phyloP scores from a whole-genome alignment of 208 protist genomes.

The Borovskyia barvae region DNA sequence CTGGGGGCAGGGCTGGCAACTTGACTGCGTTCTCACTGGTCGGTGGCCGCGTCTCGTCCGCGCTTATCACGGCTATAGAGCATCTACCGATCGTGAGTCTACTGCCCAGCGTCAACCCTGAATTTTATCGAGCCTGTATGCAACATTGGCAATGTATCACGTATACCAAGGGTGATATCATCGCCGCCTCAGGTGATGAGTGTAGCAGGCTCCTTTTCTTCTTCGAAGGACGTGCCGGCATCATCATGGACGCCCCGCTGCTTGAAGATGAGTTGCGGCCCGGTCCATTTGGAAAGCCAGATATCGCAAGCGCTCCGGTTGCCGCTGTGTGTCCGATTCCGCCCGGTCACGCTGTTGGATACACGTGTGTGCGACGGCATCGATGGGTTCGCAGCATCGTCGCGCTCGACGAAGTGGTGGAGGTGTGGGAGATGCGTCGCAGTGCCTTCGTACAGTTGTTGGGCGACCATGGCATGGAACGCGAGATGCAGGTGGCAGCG shows the following conservation, averaged over 20 bases:
- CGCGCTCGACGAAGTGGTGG: constrained; percentile 51
- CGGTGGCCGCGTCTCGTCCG: constrained; percentile 32
- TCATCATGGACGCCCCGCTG: constrained; percentile 41
- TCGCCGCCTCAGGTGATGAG: constrained; percentile 61
- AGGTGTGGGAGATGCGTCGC: constrained; percentile 78
- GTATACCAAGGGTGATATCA: constrained; percentile 43
- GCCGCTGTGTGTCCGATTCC: constrained; percentile 32
- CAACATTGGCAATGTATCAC: constrained; percentile 43
- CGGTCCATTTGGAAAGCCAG: constrained; percentile 6
- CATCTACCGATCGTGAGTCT: constrained; percentile 49
- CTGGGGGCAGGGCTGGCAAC: background rate
- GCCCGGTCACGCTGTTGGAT: constrained; percentile 56
- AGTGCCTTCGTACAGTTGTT: constrained; percentile 57
- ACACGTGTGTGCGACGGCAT: constrained; percentile 78
- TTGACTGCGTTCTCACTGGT: background rate
- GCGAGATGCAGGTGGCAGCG: constrained; percentile 42
- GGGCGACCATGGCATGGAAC: constrained; percentile 46
- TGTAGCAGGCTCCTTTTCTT: constrained; percentile 77
- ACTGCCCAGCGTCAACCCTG: constrained; percentile 18
- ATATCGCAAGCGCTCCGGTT: constrained; percentile 12
- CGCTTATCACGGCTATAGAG: constrained; percentile 40
- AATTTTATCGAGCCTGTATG: constrained; percentile 31
- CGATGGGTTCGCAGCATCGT: constrained; percentile 67
- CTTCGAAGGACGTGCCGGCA: constrained; percentile 47
- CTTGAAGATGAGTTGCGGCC: constrained; percentile 16